Percentiles rank a stretch among this genome's conserved stretches.
These are phyloP conservation scores for Penstemon davidsonii DNA, from an alignment of 257 asterid genomes.

Conservation along the genomic window DNA sequence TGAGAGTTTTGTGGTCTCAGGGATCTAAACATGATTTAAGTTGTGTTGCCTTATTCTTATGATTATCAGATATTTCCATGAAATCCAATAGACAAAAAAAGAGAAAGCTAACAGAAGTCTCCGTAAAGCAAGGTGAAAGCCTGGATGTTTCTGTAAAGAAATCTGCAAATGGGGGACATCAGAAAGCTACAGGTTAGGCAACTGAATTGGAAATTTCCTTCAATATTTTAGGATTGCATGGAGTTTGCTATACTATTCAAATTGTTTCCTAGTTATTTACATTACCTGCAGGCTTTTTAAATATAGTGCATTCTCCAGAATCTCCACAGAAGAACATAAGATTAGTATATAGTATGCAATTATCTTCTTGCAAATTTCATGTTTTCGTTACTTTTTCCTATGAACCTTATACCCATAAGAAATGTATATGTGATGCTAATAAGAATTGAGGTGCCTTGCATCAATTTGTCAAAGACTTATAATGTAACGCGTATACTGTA, in stretches of 20 bases:
- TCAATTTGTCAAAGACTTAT: slow-evolving; percentile 18
- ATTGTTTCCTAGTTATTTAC: slow-evolving; percentile 5
- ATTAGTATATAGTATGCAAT: not conserved
- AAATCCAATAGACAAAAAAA: slow-evolving; percentile 37
- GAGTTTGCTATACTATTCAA: slow-evolving; percentile 17
- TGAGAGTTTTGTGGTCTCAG: not conserved
- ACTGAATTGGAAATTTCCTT: not conserved
- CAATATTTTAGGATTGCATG: not conserved
- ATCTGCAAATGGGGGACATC: slow-evolving; percentile 32
- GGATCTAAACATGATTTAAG: not conserved
- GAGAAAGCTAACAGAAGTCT: slow-evolving; percentile 40
- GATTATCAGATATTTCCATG: slow-evolving; percentile 39
- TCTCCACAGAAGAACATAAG: not conserved
- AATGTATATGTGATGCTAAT: not conserved
- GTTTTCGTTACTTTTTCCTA: not conserved
- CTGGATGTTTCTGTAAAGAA: slow-evolving; percentile 30
- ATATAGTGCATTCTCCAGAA: slow-evolving; percentile 1
- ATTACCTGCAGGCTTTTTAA: not conserved
- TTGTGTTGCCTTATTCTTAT: not conserved
- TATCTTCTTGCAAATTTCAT: not conserved
- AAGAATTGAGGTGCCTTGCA: not conserved
- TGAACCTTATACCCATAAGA: not conserved
- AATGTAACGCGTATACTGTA: slow-evolving; percentile 23
- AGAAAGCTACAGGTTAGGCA: slow-evolving; percentile 38
- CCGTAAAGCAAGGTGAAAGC: slow-evolving; percentile 34